These are phyloP conservation scores for Aspergillus fructus DNA, from an alignment of 2,329 filamentous ascomycete species.

Conservation along the genomic window DNA sequence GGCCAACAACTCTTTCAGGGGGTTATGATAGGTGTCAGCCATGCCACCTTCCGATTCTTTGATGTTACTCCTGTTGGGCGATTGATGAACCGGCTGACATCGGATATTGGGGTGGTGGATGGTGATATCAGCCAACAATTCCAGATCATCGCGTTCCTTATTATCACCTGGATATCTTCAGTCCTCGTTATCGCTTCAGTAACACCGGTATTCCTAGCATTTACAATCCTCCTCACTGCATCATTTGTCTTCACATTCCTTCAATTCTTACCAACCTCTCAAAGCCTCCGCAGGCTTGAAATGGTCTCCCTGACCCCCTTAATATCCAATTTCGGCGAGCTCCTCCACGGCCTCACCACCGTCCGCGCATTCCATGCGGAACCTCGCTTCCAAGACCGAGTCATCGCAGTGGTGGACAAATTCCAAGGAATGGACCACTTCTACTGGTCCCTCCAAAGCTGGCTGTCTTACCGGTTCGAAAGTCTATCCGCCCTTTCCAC, in stretches of 20 bases:
- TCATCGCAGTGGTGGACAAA: slow-evolving; percentile 77
- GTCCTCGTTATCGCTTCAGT: slow-evolving; percentile 76
- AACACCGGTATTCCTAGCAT: slow-evolving; percentile 72
- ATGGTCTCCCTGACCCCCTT: slow-evolving; percentile 87
- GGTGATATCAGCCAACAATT: slow-evolving; percentile 78
- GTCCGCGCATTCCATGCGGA: slow-evolving; percentile 82
- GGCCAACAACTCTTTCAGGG: slow-evolving; percentile 72
- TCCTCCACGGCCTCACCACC: slow-evolving; percentile 81
- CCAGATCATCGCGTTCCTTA: slow-evolving; percentile 66
- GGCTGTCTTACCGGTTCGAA: slow-evolving; percentile 80
- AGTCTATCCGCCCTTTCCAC: slow-evolving; percentile 70
- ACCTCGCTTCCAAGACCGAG: slow-evolving; percentile 73
- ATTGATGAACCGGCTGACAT: slow-evolving; percentile 88
- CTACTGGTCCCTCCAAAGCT: slow-evolving; percentile 85
- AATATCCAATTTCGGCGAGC: slow-evolving; percentile 88
- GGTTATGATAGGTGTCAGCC: slow-evolving; percentile 71
- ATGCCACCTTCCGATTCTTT: slow-evolving; percentile 85
- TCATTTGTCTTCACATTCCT: slow-evolving; percentile 73
- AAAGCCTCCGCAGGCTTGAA: slow-evolving; percentile 78
- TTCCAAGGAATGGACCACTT: slow-evolving; percentile 97
- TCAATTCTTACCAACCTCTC: slow-evolving; percentile 77
- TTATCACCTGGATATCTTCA: slow-evolving; percentile 70
- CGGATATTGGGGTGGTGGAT: slow-evolving; percentile 86
- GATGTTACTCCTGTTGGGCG: slow-evolving; percentile 86
- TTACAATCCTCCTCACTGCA: slow-evolving; percentile 66